Conservation (phyloP, 345 rosid species). For the Acer yangbiense region DNA sequence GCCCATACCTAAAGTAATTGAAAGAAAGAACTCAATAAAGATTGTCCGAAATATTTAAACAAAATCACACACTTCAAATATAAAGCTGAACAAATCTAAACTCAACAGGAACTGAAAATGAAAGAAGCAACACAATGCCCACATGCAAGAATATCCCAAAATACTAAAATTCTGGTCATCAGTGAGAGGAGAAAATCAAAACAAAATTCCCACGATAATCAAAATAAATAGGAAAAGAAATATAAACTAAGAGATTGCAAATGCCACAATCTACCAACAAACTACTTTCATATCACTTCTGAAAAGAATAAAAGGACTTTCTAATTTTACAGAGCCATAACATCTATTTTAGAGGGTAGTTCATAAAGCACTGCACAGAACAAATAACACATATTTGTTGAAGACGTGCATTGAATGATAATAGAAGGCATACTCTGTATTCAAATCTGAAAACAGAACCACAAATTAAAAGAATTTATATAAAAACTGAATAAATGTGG, state of each 20-base stretch:
- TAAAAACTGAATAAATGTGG: background rate
- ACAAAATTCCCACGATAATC: background rate
- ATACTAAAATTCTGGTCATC: background rate
- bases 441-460: background rate
- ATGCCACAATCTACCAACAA: background rate
- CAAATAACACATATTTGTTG: background rate
- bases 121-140: background rate
- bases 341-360: background rate
- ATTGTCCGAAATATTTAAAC: conserved; percentile 2
- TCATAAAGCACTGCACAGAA: background rate
- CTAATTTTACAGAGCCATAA: background rate
- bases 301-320: background rate
- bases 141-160: conserved; percentile 5
- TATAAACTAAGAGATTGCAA: background rate
- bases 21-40: conserved; percentile 12
- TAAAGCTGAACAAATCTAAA: conserved; percentile 11
- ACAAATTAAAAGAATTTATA: background rate
- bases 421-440: background rate
- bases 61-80: background rate
- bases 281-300: background rate
- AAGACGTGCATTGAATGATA: background rate
- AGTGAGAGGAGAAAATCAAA: background rate
- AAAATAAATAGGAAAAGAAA: background rate
- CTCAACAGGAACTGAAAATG: background rate
- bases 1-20: conserved; percentile 84